Conservation (phyloP, 129 eudicot species). For the Logfia minima region DNA sequence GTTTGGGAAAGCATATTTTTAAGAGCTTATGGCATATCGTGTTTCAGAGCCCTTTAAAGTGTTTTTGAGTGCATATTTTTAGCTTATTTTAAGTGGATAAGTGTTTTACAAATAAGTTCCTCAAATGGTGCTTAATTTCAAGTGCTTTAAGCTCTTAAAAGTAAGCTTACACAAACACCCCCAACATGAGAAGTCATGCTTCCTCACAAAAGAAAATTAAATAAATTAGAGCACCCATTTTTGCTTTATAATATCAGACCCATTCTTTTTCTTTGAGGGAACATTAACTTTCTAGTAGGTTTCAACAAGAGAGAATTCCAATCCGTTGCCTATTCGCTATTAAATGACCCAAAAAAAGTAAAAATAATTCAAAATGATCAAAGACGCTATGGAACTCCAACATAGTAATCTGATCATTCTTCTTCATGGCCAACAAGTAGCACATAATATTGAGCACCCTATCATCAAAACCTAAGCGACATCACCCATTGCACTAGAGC, state of each 20-base stretch:
- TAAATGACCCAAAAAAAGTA: too few relatives aligned
- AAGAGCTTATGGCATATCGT: not conserved
- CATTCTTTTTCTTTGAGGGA: not conserved
- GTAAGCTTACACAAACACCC: not conserved
- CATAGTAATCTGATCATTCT: not conserved
- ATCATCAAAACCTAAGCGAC: constrained; percentile 8
- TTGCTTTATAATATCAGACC: not conserved
- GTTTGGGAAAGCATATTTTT: not conserved
- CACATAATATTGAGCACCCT: constrained; percentile 1
- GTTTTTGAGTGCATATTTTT: not conserved
- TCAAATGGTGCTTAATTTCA: not conserved
- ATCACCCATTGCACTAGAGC: not conserved
- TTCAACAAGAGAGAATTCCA: not conserved
- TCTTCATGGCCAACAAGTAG: not conserved
- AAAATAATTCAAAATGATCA: too few relatives aligned
- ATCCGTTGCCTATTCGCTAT: not conserved
- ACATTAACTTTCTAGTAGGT: not conserved
- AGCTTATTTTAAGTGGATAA: not conserved
- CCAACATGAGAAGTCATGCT: not conserved
- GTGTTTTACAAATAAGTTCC: not conserved
- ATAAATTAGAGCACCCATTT: not conserved
- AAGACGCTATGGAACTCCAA: not conserved
- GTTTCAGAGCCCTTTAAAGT: not conserved
- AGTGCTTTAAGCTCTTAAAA: not conserved
- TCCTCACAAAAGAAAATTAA: too few relatives aligned